phyloP scores from a whole-genome alignment of 139 green algal species.

The Parachlorella kessleri region DNA sequence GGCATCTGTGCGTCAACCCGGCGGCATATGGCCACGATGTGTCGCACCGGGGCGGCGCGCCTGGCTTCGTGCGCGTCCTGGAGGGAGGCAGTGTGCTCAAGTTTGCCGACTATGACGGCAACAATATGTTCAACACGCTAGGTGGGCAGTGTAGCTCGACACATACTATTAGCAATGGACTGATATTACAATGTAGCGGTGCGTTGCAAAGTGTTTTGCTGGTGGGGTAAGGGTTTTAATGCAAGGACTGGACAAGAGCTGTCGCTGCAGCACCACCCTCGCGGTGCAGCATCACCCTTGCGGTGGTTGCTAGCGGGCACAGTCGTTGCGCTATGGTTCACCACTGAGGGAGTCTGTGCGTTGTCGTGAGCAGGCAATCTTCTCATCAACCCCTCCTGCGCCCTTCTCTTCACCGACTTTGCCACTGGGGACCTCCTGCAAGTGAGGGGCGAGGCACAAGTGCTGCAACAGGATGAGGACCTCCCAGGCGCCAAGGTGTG shows the following conservation, averaged over 20 bases:
- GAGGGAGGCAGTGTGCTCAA: constrained; percentile 7
- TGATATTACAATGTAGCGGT: too few species aligned
- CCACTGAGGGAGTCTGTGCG: too few species aligned
- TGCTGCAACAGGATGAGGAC: constrained; percentile 13
- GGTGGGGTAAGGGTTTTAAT: too few species aligned
- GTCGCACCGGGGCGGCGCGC: constrained; percentile 34
- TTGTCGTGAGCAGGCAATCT: constrained; percentile 51
- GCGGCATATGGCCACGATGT: constrained; percentile 32
- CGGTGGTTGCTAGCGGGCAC: too few species aligned
- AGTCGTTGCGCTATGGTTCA: too few species aligned
- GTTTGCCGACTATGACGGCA: constrained; percentile 44
- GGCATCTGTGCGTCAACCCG: too few species aligned
- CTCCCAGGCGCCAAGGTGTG: constrained; percentile 33
- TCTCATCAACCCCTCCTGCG: constrained; percentile 3
- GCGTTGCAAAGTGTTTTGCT: too few species aligned
- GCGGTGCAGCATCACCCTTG: too few species aligned
- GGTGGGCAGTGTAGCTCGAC: too few species aligned
- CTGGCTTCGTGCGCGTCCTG: constrained; percentile 27
- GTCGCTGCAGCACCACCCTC: too few species aligned
- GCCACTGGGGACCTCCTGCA: constrained; percentile 24
- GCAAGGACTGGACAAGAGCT: too few species aligned
- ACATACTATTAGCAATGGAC: too few species aligned
- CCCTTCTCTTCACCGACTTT: constrained; percentile 43
- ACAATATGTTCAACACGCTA: constrained; percentile 42
- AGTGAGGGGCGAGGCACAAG: constrained; percentile 6